Evolutionary conservation across 192 early-diverging fungal species (phyloP).

Genomic region (Backusella morwellensis): DNA sequence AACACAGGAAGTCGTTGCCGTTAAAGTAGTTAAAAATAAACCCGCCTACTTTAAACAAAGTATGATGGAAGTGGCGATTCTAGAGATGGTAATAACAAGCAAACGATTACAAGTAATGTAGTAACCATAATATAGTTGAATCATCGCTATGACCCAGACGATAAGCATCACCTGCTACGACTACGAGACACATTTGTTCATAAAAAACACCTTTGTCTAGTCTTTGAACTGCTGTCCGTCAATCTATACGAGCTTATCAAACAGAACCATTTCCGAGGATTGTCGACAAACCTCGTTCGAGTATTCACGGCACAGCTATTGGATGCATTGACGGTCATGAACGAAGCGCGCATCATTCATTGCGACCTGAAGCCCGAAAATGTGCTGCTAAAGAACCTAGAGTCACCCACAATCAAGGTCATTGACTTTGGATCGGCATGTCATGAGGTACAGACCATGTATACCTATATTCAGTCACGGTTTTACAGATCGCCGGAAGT

Average conservation of each 20-base stretch:
- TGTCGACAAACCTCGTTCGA: constrained; percentile 91
- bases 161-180: constrained; percentile 87
- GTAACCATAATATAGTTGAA: constrained; percentile 70
- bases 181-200: constrained; percentile 94
- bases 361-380: constrained; percentile 99
- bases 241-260: constrained; percentile 99
- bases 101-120: constrained; percentile 24
- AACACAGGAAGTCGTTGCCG: constrained; percentile 89
- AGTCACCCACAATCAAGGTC: constrained; percentile 93
- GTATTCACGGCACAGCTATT: constrained; percentile 93
- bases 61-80: constrained; percentile 94
- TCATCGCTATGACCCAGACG: constrained; percentile 80
- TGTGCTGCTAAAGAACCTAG: constrained; percentile 84
- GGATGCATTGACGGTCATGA: constrained; percentile 85
- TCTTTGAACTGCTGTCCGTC: constrained; percentile 95
- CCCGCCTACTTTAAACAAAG: constrained; percentile 97
- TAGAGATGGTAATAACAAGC: constrained; percentile 65
- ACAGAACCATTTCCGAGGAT: constrained; percentile 95
- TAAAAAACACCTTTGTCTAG: constrained; percentile 89
- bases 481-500: constrained; percentile 98
- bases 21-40: constrained; percentile 99
- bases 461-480: constrained; percentile 98
- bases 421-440: constrained; percentile 99
- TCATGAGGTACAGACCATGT: constrained; percentile 90
- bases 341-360: constrained; percentile 90